A percentile compares a stretch with the other conserved stretches of the same genome.
Evolutionary conservation across 345 rosid species (phyloP).

Genomic region (Cardiospermum halicacabum): DNA sequence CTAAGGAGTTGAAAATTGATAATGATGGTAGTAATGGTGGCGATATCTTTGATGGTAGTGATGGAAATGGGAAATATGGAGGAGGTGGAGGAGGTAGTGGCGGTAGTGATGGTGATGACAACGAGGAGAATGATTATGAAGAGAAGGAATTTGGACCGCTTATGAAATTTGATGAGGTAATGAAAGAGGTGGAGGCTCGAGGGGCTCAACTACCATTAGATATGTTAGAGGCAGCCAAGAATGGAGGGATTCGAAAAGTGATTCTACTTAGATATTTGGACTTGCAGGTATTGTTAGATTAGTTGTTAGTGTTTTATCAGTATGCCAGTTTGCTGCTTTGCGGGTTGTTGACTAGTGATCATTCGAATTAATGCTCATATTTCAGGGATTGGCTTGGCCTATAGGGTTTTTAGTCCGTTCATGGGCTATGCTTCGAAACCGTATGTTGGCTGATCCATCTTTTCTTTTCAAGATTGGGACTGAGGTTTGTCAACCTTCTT

Average conservation of each 20-base stretch:
- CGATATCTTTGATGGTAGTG: conserved; percentile 26
- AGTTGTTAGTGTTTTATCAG: background rate
- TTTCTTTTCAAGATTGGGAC: conserved; percentile 91
- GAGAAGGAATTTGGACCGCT: conserved; percentile 77
- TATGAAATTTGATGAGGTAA: conserved; percentile 70
- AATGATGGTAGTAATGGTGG: conserved; percentile 30
- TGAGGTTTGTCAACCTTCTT: conserved; percentile 48
- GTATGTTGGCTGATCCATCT: conserved; percentile 95
- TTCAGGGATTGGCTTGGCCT: conserved; percentile 64
- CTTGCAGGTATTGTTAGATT: conserved; percentile 42
- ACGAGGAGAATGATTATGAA: conserved; percentile 44
- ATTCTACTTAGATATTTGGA: conserved; percentile 70
- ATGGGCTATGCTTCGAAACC: conserved; percentile 70
- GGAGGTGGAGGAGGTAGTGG: conserved; percentile 32
- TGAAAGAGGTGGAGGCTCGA: conserved; percentile 61
- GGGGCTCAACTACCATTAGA: conserved; percentile 73
- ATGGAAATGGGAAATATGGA: conserved; percentile 38
- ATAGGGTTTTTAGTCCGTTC: conserved; percentile 62
- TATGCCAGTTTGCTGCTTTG: background rate
- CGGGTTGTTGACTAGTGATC: background rate
- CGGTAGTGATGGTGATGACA: conserved; percentile 29
- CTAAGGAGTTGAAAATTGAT: conserved; percentile 19
- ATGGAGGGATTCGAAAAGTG: conserved; percentile 56
- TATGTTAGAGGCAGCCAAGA: conserved; percentile 81
- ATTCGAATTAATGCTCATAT: conserved; percentile 5